Conservation (phyloP, 1,284 basidiomycete genomes). For the Rhodotorula sp. region DNA sequence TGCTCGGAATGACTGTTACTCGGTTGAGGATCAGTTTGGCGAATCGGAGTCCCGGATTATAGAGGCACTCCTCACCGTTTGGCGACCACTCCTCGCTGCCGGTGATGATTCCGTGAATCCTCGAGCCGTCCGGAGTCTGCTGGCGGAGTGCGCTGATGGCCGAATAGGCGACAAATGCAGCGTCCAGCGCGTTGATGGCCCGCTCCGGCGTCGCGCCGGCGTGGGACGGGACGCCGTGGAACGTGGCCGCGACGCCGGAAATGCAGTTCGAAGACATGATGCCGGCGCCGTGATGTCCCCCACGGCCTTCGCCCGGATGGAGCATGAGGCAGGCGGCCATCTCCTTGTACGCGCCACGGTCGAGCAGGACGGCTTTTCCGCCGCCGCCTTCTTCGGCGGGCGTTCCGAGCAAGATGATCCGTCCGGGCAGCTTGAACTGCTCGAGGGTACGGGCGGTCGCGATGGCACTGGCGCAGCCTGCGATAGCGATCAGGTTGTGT, state of each 20-base stretch:
- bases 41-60: too few relatives aligned
- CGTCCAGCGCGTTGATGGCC: conserved; percentile 79
- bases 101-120: conserved; percentile 63
- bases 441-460: conserved; percentile 67
- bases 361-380: conserved; percentile 71
- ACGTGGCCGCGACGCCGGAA: conserved; percentile 43
- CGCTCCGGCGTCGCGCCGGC: conserved; percentile 76
- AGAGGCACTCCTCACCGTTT: neutral
- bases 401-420: conserved; percentile 75
- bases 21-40: too few relatives aligned
- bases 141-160: conserved; percentile 72
- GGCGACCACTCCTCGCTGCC: conserved; percentile 44
- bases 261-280: conserved; percentile 44
- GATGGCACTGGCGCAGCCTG: conserved; percentile 72
- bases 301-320: conserved; percentile 5
- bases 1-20: conserved; percentile 1
- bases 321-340: conserved; percentile 78
- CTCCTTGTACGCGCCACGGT: conserved; percentile 68
- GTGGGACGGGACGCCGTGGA: conserved; percentile 60
- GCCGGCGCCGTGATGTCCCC: conserved; percentile 34
- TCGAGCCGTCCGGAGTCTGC: conserved; percentile 64
- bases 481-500: conserved; percentile 80
- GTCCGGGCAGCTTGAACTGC: conserved; percentile 61
- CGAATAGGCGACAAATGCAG: conserved; percentile 75
- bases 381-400: conserved; percentile 81